phyloP scores from a whole-genome alignment of 2,329 filamentous ascomycete genomes.

The Pseudocercospora pini-densiflorae region DNA sequence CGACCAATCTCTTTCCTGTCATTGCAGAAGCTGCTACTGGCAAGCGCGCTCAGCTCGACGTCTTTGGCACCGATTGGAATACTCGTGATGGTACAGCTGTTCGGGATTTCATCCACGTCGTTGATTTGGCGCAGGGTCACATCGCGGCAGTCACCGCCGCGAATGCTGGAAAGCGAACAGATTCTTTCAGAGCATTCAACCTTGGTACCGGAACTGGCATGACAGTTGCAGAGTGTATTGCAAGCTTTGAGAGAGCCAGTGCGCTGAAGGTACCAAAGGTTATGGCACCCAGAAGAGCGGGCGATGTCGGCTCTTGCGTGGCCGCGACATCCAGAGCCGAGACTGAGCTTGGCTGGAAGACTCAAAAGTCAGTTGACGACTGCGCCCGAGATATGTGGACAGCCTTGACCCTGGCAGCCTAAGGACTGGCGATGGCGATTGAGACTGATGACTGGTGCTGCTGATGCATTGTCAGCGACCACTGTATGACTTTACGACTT shows the following conservation, averaged over 20 bases:
- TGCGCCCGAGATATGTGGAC: constrained; percentile 17
- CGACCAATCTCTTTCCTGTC: constrained; percentile 68
- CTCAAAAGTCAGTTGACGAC: constrained; percentile 18
- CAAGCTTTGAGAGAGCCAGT: constrained; percentile 44
- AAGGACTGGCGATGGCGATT: background rate
- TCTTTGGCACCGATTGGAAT: constrained; percentile 69
- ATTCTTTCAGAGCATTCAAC: constrained; percentile 47
- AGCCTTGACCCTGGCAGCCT: constrained; percentile 2
- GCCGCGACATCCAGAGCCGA: constrained; percentile 10
- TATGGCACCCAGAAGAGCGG: constrained; percentile 44
- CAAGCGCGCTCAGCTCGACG: constrained; percentile 56
- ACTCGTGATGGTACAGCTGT: constrained; percentile 69
- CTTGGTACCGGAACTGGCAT: constrained; percentile 49
- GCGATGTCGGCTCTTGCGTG: constrained; percentile 41
- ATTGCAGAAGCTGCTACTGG: constrained; percentile 66
- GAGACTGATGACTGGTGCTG: too few species aligned
- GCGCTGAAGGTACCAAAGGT: constrained; percentile 42
- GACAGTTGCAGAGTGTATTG: constrained; percentile 49
- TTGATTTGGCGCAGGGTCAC: constrained; percentile 68
- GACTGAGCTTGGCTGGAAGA: constrained; percentile 17
- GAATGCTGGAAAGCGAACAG: constrained; percentile 31
- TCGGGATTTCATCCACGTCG: constrained; percentile 51
- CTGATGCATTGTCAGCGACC: background rate
- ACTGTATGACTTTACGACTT: background rate
- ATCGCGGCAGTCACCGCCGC: constrained; percentile 59